Conservation (phyloP, 441 rosid genomes). For the Erodium moschatum region DNA sequence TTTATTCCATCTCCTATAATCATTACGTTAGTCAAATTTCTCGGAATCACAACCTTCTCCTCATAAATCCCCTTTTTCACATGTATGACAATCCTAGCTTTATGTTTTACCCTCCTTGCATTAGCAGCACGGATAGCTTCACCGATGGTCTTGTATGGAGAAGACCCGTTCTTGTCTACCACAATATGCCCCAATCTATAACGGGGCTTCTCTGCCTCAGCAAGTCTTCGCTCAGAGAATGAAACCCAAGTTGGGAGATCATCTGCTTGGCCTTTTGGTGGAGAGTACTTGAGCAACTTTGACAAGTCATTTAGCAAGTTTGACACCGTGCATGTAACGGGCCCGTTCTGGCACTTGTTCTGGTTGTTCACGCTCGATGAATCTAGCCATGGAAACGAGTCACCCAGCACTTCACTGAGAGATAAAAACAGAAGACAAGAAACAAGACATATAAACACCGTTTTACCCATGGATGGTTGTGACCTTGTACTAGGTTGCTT, state of each 20-base stretch:
- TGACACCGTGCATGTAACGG: neutral
- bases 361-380: neutral
- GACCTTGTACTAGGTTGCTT: neutral
- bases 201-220: neutral
- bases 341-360: neutral
- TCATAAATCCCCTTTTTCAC: neutral
- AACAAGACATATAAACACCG: neutral
- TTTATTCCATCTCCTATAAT: neutral
- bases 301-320: neutral
- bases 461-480: neutral
- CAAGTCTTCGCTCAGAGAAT: neutral
- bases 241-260: neutral
- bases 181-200: neutral
- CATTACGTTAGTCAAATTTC: neutral
- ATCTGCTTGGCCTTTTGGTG: neutral
- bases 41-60: constrained; percentile 1
- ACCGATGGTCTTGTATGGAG: neutral
- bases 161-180: neutral
- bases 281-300: neutral
- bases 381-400: neutral
- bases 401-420: neutral
- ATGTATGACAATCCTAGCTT: neutral
- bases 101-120: neutral
- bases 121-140: neutral
- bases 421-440: neutral